Evolutionary conservation across 2,329 filamentous ascomycete genomes (phyloP).

Genomic region (Aspergillus eucalypticola): DNA sequence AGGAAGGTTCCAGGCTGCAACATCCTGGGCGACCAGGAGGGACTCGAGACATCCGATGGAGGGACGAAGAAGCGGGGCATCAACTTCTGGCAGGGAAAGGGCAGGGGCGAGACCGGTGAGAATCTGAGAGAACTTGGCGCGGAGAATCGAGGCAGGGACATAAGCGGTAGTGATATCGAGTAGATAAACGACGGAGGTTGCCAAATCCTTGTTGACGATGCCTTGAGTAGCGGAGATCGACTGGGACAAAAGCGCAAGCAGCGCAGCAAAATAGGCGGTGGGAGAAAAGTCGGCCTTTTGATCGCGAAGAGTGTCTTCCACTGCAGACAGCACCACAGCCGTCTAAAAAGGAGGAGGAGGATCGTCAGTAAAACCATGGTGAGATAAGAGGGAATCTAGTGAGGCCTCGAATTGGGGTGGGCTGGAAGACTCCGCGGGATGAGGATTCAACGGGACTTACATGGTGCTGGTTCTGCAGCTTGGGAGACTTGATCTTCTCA

Average conservation of each 20-base stretch:
- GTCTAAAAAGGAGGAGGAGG: slow-evolving; percentile 22
- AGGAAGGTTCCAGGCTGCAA: slow-evolving; percentile 81
- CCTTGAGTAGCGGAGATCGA: slow-evolving; percentile 64
- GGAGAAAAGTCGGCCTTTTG: slow-evolving; percentile 81
- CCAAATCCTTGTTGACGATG: slow-evolving; percentile 76
- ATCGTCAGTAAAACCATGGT: slow-evolving; percentile 11
- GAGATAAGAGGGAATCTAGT: neutral
- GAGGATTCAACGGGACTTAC: slow-evolving; percentile 50
- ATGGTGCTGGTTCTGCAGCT: slow-evolving; percentile 92
- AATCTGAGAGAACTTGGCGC: slow-evolving; percentile 93
- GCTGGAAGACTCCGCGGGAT: neutral
- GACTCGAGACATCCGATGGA: slow-evolving; percentile 93
- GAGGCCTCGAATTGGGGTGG: slow-evolving; percentile 5
- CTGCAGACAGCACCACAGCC: slow-evolving; percentile 80
- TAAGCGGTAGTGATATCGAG: slow-evolving; percentile 88
- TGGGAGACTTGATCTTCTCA: slow-evolving; percentile 95
- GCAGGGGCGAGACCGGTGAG: slow-evolving; percentile 82
- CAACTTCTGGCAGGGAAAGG: slow-evolving; percentile 74
- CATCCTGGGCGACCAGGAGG: slow-evolving; percentile 86
- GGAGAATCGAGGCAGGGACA: slow-evolving; percentile 81
- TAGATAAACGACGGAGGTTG: slow-evolving; percentile 86
- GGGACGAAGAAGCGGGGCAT: slow-evolving; percentile 80
- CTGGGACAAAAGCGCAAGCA: slow-evolving; percentile 82
- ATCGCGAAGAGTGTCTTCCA: slow-evolving; percentile 88
- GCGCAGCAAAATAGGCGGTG: slow-evolving; percentile 93